phyloP scores from a whole-genome alignment of 768 basidiomycete species.

The Boletus fagicola region DNA sequence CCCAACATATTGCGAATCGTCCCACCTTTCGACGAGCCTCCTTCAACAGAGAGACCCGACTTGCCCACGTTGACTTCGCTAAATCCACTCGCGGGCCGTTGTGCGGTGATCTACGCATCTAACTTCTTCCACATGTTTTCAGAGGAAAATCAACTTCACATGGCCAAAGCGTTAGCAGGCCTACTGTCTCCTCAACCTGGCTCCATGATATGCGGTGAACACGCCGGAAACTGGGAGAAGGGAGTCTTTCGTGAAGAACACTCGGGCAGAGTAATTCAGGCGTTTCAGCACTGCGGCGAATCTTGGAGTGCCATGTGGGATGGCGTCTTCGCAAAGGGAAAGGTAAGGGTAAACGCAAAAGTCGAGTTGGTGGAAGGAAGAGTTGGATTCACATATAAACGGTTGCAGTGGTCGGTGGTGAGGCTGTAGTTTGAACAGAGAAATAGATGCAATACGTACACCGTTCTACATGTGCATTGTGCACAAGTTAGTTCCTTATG shows the following conservation, averaged over 20 bases:
- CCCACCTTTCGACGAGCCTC: constrained; percentile 29
- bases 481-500: neutral
- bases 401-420: constrained; percentile 27
- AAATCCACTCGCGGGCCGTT: no score
- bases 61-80: constrained; percentile 14
- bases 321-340: constrained; percentile 31
- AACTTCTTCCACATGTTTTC: no score
- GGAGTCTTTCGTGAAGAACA: neutral
- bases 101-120: no score
- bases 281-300: constrained; percentile 34
- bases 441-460: neutral
- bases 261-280: neutral
- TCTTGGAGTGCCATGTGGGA: constrained; percentile 41
- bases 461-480: no score
- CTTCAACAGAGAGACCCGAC: constrained; percentile 23
- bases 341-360: constrained; percentile 7
- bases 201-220: constrained; percentile 33
- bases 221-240: constrained; percentile 15
- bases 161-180: constrained; percentile 29
- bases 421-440: constrained; percentile 9
- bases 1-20: constrained; percentile 36
- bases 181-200: constrained; percentile 31
- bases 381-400: neutral
- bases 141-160: constrained; percentile 19
- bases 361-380: neutral